A percentile compares a stretch with the other conserved stretches of the same genome.
Conservation (phyloP, 352 stramenopile genomes). For the Globisporangium paddicum region DNA sequence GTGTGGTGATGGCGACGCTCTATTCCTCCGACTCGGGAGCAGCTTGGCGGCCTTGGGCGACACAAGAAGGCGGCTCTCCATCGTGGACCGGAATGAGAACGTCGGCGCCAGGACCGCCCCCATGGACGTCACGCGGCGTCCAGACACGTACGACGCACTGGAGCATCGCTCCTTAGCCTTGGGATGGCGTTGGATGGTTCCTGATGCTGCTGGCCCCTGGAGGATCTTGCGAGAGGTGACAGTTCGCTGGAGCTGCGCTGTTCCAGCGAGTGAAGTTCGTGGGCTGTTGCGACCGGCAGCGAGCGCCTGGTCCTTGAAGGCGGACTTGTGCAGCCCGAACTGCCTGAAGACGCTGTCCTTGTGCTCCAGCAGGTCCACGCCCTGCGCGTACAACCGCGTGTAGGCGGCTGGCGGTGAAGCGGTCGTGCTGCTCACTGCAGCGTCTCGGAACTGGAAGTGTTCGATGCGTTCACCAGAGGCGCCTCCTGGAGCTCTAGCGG, state of each 20-base stretch:
- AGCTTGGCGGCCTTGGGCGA: conserved; percentile 16
- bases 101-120: conserved; percentile 15
- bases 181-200: not conserved
- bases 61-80: conserved; percentile 31
- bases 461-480: conserved; percentile 1
- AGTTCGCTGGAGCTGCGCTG: not conserved
- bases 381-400: conserved; percentile 55
- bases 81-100: conserved; percentile 37
- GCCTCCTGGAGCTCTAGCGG: not conserved
- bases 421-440: not conserved
- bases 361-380: conserved; percentile 43
- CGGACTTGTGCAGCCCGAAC: conserved; percentile 39
- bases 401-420: conserved; percentile 21
- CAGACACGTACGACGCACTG: conserved; percentile 24
- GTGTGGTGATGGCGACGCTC: not conserved
- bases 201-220: not conserved
- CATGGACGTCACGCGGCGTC: conserved; percentile 10
- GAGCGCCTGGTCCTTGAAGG: not conserved
- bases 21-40: not conserved
- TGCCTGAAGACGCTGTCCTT: conserved; percentile 55
- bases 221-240: conserved; percentile 3
- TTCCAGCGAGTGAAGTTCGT: not conserved
- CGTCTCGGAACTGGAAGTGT: conserved; percentile 2
- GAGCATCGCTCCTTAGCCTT: not conserved
- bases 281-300: not conserved